Evolutionary conservation across 371 early-diverging fungal species (phyloP), one percentile per base, ranked within the genome.

Genomic region (Capillidium heterosporum): DNA sequence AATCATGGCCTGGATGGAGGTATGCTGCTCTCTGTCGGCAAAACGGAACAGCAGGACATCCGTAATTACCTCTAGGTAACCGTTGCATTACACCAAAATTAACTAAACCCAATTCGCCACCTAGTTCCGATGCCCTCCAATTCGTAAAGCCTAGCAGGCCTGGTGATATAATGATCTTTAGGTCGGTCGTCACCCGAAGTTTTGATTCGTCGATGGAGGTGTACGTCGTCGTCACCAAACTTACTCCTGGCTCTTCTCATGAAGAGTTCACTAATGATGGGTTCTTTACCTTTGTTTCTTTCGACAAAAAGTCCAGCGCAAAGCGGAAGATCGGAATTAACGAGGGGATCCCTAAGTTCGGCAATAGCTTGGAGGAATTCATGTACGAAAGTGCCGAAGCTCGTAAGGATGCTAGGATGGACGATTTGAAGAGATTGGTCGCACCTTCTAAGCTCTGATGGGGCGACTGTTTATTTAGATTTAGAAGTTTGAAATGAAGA

Each of bases 1-100:
- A 57, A 81, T 85, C 43, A 82, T 85, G 71, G 69, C 72, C 32
- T 83, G 81, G 80, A 82, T 85, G 81, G 86, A 85, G 60, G 66
- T 60, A 4, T 76, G 79, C 62, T 75, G 78, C 3, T 61, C 76
- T 2, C 73, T 80, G 1, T 76, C 82, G 47, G 86, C 86, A 0
- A 71, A 68, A 56, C 69, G 81, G 26, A 67, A 80, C 28, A 66
- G 74, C 0, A 32, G 8, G 19, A 19, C 13, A 27, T 2, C 11
- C 21, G 29, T n/a, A 35, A 17, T 27, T 19, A 43, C 53, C 8
- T 31, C 53, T 13, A 53, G 53, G 53, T 53, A 53, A n/a, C n/a
- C n/a, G n/a, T 19, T 8, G 1, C n/a, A 53, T 11, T 35, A 5
- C 21, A 8, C 19, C 2, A 11, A 15, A 23, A 2, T 21, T 35